phyloP scores from a whole-genome alignment of 2,329 filamentous ascomycete species.

The Colletotrichum siamense region DNA sequence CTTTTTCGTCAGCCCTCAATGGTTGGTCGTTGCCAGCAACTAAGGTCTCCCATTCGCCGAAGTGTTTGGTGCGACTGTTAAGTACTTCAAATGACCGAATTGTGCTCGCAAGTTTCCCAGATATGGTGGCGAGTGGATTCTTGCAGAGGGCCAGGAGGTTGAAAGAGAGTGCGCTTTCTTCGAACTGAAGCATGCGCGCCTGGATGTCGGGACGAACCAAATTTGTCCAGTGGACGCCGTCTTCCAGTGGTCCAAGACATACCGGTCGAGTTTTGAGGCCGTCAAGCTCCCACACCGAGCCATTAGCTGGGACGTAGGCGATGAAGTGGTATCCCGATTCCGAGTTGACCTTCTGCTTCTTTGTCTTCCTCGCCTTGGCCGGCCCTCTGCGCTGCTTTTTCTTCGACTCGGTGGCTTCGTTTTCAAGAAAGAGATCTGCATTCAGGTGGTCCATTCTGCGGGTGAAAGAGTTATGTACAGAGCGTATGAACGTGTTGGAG shows the following conservation, averaged over 20 bases:
- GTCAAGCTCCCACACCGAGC: constrained; percentile 86
- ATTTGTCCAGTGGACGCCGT: constrained; percentile 65
- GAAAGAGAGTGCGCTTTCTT: constrained; percentile 72
- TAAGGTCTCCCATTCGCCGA: not conserved
- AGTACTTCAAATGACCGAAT: constrained; percentile 45
- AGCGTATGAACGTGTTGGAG: constrained; percentile 77
- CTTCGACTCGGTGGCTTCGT: constrained; percentile 52
- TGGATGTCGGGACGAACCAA: constrained; percentile 70
- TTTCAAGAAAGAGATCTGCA: constrained; percentile 69
- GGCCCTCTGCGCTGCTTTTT: constrained; percentile 39
- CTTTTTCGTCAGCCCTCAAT: constrained; percentile 27
- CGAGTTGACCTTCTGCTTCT: constrained; percentile 48
- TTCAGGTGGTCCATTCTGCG: constrained; percentile 78
- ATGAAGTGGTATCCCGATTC: constrained; percentile 86
- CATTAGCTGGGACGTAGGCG: constrained; percentile 81
- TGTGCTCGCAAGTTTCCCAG: constrained; percentile 49
- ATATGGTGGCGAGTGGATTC: constrained; percentile 62
- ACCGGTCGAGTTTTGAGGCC: constrained; percentile 78
- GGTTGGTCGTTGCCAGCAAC: constrained; percentile 10
- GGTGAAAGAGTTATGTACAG: constrained; percentile 88
- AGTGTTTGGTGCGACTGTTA: constrained; percentile 39
- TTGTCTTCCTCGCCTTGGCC: constrained; percentile 40
- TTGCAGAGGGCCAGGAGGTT: constrained; percentile 78
- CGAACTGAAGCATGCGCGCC: constrained; percentile 70
- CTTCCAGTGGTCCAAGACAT: constrained; percentile 55